Percentiles rank a stretch among this genome's conserved stretches.
phyloP scores from a whole-genome alignment of 257 asterid species.

The Pogostemon cablin region DNA sequence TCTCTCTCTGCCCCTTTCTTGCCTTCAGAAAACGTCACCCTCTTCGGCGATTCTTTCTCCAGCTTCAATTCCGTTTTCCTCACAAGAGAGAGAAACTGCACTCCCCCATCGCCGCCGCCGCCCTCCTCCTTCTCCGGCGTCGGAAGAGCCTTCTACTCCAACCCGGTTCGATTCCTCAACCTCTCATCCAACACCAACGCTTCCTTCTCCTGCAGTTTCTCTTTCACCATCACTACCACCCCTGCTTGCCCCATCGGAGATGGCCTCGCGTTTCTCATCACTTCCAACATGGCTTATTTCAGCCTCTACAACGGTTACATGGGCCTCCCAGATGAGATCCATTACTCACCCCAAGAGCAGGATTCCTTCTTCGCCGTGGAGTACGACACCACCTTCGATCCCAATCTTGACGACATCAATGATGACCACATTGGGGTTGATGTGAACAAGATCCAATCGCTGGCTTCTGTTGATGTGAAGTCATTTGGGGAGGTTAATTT shows the following conservation, averaged over 20 bases:
- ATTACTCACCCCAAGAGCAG: slow-evolving; percentile 9
- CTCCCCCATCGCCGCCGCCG: slow-evolving; percentile 26
- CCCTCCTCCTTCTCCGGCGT: slow-evolving; percentile 39
- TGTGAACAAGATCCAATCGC: slow-evolving; percentile 43
- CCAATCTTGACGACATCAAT: slow-evolving; percentile 46
- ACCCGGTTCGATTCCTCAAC: slow-evolving; percentile 69
- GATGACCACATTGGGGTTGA: slow-evolving; percentile 64
- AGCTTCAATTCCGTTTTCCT: slow-evolving; percentile 46
- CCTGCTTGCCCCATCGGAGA: slow-evolving; percentile 72
- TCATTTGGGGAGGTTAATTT: slow-evolving; percentile 53
- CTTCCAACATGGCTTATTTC: slow-evolving; percentile 46
- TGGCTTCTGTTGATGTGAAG: slow-evolving; percentile 50
- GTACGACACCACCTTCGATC: slow-evolving; percentile 58
- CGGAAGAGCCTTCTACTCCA: slow-evolving; percentile 63
- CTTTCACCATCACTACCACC: slow-evolving; percentile 50
- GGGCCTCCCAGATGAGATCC: slow-evolving; percentile 54
- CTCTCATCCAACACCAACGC: slow-evolving; percentile 49
- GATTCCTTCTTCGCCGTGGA: slow-evolving; percentile 64
- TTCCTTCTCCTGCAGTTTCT: slow-evolving; percentile 67
- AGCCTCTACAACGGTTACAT: slow-evolving; percentile 53
- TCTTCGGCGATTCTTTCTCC: slow-evolving; percentile 60
- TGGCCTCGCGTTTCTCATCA: slow-evolving; percentile 65
- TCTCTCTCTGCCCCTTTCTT: slow-evolving; percentile 12
- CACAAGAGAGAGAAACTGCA: slow-evolving; percentile 49
- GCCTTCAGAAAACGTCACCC: slow-evolving; percentile 48